Evolutionary conservation across 805 yeast species (phyloP), one percentile per base, ranked within the genome.

Genomic region (Ogataea corticis): DNA sequence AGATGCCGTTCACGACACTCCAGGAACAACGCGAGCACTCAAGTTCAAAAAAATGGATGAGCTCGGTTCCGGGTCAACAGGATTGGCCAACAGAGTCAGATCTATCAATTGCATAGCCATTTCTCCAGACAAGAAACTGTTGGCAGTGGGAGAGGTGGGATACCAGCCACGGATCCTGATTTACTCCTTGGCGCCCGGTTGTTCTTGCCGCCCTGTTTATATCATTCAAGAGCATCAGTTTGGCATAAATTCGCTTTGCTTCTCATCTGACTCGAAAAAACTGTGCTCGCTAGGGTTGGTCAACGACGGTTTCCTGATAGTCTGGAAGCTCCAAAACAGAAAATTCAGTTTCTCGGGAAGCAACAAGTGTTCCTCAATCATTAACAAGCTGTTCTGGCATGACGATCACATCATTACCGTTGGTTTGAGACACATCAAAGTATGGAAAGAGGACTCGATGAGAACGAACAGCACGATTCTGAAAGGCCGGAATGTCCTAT

Each of bases 61-160:
- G 7, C 13, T 45, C 23, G 44, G 46, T 16, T 43, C 55, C 9
- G 42, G 44, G 15, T 41, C 55, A 3, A 46, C 54, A 5, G 50
- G 57, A 11, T 46, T 61, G 42, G 49, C 58, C 10, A 56, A 71
- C 41, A 68, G 74, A 44, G 77, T 81, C 25, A 66, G 83, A 45
- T 69, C 78, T 0, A 75, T 82, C 30, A 73, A 73, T 37, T 79
- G 86, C 48, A 58, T 83, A n/a, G 77, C 82, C 2, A 63, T 83
- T 4, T 75, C 87, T 0, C 79, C 85, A 0, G 76, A 79, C 56
- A 71, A 68, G 31, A 69, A 63, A 36, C 52, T 79, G 4, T 59
- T 85, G 19, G 89, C 89, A 0, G 78, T 83, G 13, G 92, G 92
- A 2, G 92, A 85, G 57, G 61, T 73, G 0, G 91, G 91, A 0